A percentile compares a stretch with the other conserved stretches of the same genome.
phyloP scores from a whole-genome alignment of 371 early-diverging fungal species.

The Encephalitozoon romaleae region DNA sequence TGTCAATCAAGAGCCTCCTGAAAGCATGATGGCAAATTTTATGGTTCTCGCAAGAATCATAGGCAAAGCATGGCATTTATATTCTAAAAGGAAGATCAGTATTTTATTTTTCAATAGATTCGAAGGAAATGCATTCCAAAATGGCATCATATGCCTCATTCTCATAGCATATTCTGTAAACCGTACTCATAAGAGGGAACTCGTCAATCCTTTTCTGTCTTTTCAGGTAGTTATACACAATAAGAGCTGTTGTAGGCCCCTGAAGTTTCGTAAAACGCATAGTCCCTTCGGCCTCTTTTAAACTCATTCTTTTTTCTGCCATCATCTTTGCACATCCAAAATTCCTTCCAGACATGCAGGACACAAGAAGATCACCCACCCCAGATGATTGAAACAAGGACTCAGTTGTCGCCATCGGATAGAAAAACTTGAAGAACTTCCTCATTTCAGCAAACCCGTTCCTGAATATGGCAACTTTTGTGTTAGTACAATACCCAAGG shows the following conservation, averaged over 20 bases:
- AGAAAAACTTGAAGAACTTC: conserved; percentile 73
- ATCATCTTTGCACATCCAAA: conserved; percentile 66
- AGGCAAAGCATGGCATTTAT: neutral
- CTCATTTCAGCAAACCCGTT: conserved; percentile 86
- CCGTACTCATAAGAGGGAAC: conserved; percentile 46
- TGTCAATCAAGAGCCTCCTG: neutral
- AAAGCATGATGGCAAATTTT: neutral
- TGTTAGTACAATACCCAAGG: conserved; percentile 72
- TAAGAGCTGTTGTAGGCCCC: conserved; percentile 79
- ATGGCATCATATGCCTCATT: conserved; percentile 9
- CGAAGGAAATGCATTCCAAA: conserved; percentile 14
- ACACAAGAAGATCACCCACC: conserved; percentile 75
- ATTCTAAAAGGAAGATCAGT: neutral
- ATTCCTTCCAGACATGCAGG: conserved; percentile 89
- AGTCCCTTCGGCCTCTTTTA: conserved; percentile 78
- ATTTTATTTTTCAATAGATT: conserved; percentile 11
- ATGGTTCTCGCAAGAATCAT: neutral
- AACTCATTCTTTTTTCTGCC: conserved; percentile 61
- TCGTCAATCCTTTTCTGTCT: conserved; percentile 23
- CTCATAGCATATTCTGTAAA: conserved; percentile 28
- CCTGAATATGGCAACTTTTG: conserved; percentile 87
- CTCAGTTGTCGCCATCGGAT: conserved; percentile 68
- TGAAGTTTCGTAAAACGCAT: conserved; percentile 93
- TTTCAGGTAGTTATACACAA: conserved; percentile 71
- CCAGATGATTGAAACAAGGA: conserved; percentile 92